Percentiles rank a stretch among this genome's conserved stretches.
Conservation (phyloP, 768 basidiomycete genomes). For the Gloeostereum incarnatum region DNA sequence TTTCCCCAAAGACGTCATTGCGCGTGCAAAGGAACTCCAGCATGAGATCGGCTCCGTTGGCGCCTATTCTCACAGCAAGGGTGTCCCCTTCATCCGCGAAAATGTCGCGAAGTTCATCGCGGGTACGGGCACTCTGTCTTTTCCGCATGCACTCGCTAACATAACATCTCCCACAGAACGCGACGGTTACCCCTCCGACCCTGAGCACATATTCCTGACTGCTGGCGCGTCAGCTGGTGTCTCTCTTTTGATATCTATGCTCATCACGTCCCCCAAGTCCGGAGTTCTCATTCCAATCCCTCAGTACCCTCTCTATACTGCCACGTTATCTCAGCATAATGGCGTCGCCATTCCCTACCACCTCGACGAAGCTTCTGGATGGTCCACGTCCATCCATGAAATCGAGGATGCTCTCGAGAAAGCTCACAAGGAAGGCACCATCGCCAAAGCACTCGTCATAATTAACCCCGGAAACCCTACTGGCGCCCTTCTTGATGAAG, state of each 20-base stretch:
- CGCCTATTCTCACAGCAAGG: slow-evolving; percentile 94
- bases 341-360: slow-evolving; percentile 84
- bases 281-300: slow-evolving; percentile 95
- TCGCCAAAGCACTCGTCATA: slow-evolving; percentile 81
- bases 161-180: slow-evolving; percentile 44
- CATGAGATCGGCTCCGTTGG: slow-evolving; percentile 87
- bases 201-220: slow-evolving; percentile 88
- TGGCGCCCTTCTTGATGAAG: slow-evolving; percentile 68
- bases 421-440: slow-evolving; percentile 49
- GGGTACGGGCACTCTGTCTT: slow-evolving; percentile 34
- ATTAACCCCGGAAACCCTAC: slow-evolving; percentile 99
- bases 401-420: slow-evolving; percentile 61
- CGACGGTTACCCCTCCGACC: slow-evolving; percentile 79
- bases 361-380: slow-evolving; percentile 73
- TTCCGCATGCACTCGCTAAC: background rate
- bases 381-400: slow-evolving; percentile 69
- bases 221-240: slow-evolving; percentile 93
- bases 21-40: slow-evolving; percentile 72
- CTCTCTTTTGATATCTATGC: slow-evolving; percentile 73
- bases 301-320: slow-evolving; percentile 97
- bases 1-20: slow-evolving; percentile 83
- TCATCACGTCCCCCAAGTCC: slow-evolving; percentile 55
- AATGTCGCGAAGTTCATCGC: slow-evolving; percentile 86
- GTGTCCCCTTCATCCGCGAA: slow-evolving; percentile 80
- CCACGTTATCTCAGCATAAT: slow-evolving; percentile 77